Base-by-base conservation (phyloP, 257 asterid genomes). In the Orobanche coerulescens region DNA sequence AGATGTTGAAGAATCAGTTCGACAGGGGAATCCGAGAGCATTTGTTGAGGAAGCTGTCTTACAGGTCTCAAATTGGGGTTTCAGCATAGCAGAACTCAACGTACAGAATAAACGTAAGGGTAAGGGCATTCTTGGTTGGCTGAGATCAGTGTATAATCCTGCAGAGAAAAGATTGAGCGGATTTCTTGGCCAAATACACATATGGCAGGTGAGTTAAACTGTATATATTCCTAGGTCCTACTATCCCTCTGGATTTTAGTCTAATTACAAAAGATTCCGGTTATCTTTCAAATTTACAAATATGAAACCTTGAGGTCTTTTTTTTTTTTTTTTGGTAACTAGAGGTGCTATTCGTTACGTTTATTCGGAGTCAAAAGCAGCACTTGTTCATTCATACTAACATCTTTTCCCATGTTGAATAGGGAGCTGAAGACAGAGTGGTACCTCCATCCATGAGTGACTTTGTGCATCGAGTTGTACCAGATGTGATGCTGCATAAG, bases 61-160 rank as follows among this genome's bases (percentile, higher is more conserved):
- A 42, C 96, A 76, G 80, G 94, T 92, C 64, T 86, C 97, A 3
- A 69, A 82, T 67, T 92, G 97, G 98, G 95, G 95, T 52, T 92
- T 92, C 83, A 78, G 92, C 81, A 73, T 87, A 52, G 66, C 80
- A 23, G 94, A 88, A 61, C 96, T 92, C 78, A 77, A 79, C 57
- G 71, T 76, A 9, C 80, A 64, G 54, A 82, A 68, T 65, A 86
- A 74, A 72, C 80, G 26, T 20, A 72, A 62, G 46, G 82, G 84
- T 3, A 76, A 77, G 69, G 79, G 96, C 70, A 24, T 92, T 62
- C 53, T 88, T 23, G 71, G 62, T 53, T 81, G 95, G 95, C 72
- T 92, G 46, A 82, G 79, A 72, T 88, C 95, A 39, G 28, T 86
- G 5, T 92, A 72, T 64, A 51, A 77, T 64, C 88, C 75, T 52